These are phyloP conservation scores for Diaporthe humulicola DNA, from an alignment of 2,329 filamentous ascomycete species.

Conservation along the genomic window DNA sequence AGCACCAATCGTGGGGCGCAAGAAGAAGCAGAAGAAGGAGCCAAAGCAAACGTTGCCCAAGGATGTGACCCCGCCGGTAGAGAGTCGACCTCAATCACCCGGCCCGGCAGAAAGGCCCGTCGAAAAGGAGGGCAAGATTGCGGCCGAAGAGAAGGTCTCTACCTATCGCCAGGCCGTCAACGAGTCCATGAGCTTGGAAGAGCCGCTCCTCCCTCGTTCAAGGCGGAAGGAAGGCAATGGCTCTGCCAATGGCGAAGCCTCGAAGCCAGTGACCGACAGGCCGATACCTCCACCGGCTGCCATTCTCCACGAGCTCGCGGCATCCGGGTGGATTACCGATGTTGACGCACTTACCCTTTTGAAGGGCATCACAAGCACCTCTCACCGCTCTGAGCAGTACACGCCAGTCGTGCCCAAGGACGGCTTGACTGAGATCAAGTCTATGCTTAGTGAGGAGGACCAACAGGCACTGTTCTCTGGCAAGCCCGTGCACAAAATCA, in stretches of 20 bases:
- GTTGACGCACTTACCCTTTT: slow-evolving; percentile 55
- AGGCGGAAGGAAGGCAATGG: slow-evolving; percentile 36
- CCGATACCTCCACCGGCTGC: slow-evolving; percentile 32
- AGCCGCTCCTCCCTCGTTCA: slow-evolving; percentile 31
- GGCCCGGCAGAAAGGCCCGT: slow-evolving; percentile 6
- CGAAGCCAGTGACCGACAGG: slow-evolving; percentile 33
- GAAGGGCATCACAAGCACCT: slow-evolving; percentile 50
- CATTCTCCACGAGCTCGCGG: slow-evolving; percentile 40
- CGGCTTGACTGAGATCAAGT: slow-evolving; percentile 56
- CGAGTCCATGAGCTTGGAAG: slow-evolving; percentile 40
- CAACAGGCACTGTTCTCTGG: slow-evolving; percentile 68
- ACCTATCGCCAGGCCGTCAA: slow-evolving; percentile 41
- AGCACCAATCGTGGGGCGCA: slow-evolving; percentile 82
- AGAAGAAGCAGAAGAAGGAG: slow-evolving; percentile 89
- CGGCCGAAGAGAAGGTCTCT: slow-evolving; percentile 36
- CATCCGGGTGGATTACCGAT: slow-evolving; percentile 35
- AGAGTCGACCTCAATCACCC: slow-evolving; percentile 36
- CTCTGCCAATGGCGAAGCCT: slow-evolving; percentile 25
- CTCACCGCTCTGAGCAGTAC: slow-evolving; percentile 50
- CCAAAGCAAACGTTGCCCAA: slow-evolving; percentile 54
- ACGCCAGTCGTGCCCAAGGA: slow-evolving; percentile 43
- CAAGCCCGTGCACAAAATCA: slow-evolving; percentile 70
- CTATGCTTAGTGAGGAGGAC: slow-evolving; percentile 67
- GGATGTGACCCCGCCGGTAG: slow-evolving; percentile 32
- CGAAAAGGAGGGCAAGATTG: slow-evolving; percentile 31